A percentile compares a stretch with the other conserved stretches of the same genome.
phyloP scores from a whole-genome alignment of 2,329 filamentous ascomycete genomes.

The Colletotrichum navitas region DNA sequence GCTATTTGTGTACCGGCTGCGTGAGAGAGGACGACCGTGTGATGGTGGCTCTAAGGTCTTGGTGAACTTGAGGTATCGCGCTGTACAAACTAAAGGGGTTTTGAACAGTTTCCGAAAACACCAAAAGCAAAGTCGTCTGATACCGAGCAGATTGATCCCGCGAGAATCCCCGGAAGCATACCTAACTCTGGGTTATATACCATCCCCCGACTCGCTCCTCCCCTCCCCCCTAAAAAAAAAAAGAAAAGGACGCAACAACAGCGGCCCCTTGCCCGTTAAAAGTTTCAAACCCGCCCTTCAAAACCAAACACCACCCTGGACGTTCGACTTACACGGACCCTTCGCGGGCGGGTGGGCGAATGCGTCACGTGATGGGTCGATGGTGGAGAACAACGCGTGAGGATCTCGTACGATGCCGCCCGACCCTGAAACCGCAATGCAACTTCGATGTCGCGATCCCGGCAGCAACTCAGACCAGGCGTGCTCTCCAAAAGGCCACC shows the following conservation, averaged over 20 bases:
- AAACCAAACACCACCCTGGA: not conserved
- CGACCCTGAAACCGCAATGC: constrained; percentile 40
- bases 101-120: not conserved
- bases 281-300: constrained; percentile 1
- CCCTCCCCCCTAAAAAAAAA: too few species aligned
- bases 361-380: constrained; percentile 36
- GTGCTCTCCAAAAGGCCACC: not conserved
- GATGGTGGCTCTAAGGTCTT: too few species aligned
- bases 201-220: not conserved
- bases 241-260: not conserved
- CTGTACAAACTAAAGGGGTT: not conserved
- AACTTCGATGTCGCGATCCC: constrained; percentile 21
- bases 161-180: not conserved
- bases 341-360: not conserved
- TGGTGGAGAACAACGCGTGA: constrained; percentile 32
- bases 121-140: not conserved
- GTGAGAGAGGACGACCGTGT: not conserved
- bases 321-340: constrained; percentile 32
- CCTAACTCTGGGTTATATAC: not conserved
- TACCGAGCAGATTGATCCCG: not conserved
- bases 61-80: not conserved
- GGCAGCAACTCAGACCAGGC: not conserved
- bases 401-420: constrained; percentile 39
- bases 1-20: too few species aligned
- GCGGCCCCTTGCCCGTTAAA: not conserved